Evolutionary conservation across 352 stramenopile species (phyloP), one percentile per base, ranked within the genome.

Genomic region (Pythium oligandrum): DNA sequence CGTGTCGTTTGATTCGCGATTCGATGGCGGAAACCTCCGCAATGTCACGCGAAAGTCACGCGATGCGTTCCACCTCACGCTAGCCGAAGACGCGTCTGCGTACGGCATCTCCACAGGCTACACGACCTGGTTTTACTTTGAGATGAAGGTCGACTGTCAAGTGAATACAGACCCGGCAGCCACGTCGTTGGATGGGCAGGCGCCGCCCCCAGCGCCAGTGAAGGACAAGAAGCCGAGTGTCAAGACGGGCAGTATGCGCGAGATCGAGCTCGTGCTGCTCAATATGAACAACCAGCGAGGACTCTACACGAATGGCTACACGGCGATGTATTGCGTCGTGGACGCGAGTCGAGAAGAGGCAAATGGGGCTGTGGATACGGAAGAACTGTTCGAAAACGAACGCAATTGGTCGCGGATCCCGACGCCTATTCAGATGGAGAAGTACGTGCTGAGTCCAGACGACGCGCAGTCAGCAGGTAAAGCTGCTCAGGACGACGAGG

Each of bases 51-150:
- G 55, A 33, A 31, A 66, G 1, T 35, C 17, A 3, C 12, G 33
- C 17, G 30, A 59, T 35, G 50, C 51, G 30, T 88, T 73, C 53
- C 39, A 67, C 54, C 40, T 83, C 8, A 55, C 61, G 40, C 53
- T 84, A 35, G 59, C 71, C 9, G 63, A 79, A 52, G 71, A 85
- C 47, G 70, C 75, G 3, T 51, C 61, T 33, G 57, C 40, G 7
- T 75, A 60, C 35, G 67, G 71, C 2, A 50, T 82, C 5, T 68
- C 69, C 0, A 85, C 73, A 26, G 51, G 71, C 10, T 83, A 65
- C 53, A 75, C 48, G 43, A 74, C 67, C 12, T 80, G 70, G 70
- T 80, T 79, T 44, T 62, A 80, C 49, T 80, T 80, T 53, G 63
- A 75, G 48, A 44, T 68, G 38, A 10, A 57, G 48, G 8, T 49